Evolutionary conservation across 805 yeast genomes (phyloP).

Genomic region (Candida schatavii): DNA sequence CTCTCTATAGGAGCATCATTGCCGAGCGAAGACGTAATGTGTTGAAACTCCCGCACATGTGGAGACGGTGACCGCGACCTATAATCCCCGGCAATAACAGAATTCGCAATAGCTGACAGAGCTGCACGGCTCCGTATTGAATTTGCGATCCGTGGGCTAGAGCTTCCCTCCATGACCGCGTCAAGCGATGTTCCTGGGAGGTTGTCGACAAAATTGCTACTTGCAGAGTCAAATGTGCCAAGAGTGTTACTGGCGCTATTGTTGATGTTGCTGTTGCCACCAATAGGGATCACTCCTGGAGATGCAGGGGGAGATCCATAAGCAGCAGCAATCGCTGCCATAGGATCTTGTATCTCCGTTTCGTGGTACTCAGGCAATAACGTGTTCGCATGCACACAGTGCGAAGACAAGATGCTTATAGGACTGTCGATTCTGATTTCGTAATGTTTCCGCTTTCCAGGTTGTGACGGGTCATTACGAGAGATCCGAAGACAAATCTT

Average conservation of each 20-base stretch:
- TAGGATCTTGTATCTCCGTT: no score
- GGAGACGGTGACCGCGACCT: slow-evolving; percentile 1
- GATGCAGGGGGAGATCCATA: slow-evolving; percentile 48
- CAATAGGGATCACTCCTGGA: slow-evolving; percentile 52
- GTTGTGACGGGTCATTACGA: slow-evolving; percentile 51
- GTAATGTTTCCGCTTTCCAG: slow-evolving; percentile 76
- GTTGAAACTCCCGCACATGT: slow-evolving; percentile 20
- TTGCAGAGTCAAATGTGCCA: no score
- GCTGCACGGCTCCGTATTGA: slow-evolving; percentile 7
- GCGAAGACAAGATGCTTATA: slow-evolving; percentile 71
- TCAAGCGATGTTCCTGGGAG: slow-evolving; percentile 1
- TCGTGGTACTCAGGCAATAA: slow-evolving; percentile 65
- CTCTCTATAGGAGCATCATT: slow-evolving; percentile 34
- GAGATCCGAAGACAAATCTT: slow-evolving; percentile 83
- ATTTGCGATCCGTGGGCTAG: slow-evolving; percentile 8
- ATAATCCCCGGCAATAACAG: slow-evolving; percentile 21
- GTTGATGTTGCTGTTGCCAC: no score
- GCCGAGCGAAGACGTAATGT: slow-evolving; percentile 20
- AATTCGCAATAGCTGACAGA: no score
- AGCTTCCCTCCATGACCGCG: slow-evolving; percentile 2
- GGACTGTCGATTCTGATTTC: slow-evolving; percentile 96
- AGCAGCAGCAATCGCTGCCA: slow-evolving; percentile 11
- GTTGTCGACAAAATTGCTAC: not conserved
- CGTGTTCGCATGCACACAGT: slow-evolving; percentile 80
- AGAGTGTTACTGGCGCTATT: slow-evolving; percentile 2